Base-by-base conservation (phyloP, 331 rosid genomes). In the Acacia pycnantha region DNA sequence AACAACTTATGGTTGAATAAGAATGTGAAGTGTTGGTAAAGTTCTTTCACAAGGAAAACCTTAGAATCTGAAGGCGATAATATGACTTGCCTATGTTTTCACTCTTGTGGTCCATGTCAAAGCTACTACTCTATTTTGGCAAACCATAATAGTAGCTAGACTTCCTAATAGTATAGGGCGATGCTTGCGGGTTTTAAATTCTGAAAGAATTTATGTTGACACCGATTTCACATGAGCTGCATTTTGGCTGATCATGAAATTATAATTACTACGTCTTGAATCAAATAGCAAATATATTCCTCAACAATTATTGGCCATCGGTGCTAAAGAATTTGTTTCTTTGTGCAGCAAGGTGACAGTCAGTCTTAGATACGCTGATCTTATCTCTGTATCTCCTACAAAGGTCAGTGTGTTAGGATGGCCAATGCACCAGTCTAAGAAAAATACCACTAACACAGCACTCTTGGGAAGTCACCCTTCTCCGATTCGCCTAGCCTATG, bases 321-420 rank as follows among this genome's bases (percentile, higher is more conserved):
- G 41, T 37, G 67, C 85, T 90, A 40, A 85, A 51, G 44, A 78
- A 58, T 53, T 67, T 11, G 14, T 86, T 82, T 85, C 33, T 50
- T 74, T 89, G 76, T 89, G 89, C 97, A 95, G 99, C 87, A 92
- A 94, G 90, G 89, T 95, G 75, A 89, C 97, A 15, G 92, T 95
- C 47, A 88, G 92, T 81, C 97, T 95, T 76, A 88, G 95, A 83
- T 93, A 95, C 69, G 90, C 91, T 0, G 97, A 93, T 88, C 97
- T 93, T 66, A 78, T 90, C 81, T 86, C 88, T 8, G 92, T 93
- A 51, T 97, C 91, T 75, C 97, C 99, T 65, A 76, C 91, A 77
- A 85, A 87, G 77, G 89, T 88, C 79, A 71, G 89, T n/a, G 99
- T 91, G 70, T 86, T 93, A 76, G 98, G 94, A 59, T 93, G 97